phyloP scores from a whole-genome alignment of 176 grass and related monocot species.

The Aegilops sharonensis region DNA sequence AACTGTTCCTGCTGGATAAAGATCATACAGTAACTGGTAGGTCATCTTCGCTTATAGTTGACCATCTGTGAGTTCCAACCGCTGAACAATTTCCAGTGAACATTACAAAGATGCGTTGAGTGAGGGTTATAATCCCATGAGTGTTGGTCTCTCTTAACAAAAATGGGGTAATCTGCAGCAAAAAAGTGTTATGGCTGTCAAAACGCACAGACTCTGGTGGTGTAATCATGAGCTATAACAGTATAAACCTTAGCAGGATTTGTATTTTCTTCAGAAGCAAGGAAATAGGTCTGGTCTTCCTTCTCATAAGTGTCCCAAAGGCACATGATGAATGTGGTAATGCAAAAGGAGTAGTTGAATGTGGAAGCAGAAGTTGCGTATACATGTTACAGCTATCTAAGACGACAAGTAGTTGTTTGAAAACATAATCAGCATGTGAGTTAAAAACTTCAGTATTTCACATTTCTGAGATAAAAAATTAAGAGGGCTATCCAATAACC shows the following conservation, averaged over 20 bases:
- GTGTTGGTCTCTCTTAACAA: neutral
- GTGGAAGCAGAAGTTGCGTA: neutral
- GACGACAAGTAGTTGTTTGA: neutral
- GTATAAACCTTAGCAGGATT: neutral
- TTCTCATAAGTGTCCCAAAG: neutral
- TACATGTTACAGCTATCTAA: conserved; percentile 2
- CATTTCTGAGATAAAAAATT: neutral
- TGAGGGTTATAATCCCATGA: neutral
- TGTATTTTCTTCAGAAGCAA: neutral
- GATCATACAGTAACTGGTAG: neutral
- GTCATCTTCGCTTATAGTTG: neutral
- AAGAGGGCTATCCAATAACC: neutral
- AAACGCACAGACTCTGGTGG: neutral
- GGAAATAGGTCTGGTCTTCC: neutral
- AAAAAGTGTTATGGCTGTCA: neutral
- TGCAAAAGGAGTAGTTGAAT: neutral
- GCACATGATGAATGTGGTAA: neutral
- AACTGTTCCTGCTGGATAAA: conserved; percentile 32
- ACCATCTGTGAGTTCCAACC: neutral
- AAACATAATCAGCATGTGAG: conserved; percentile 1
- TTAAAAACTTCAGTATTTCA: neutral
- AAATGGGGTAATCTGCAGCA: conserved; percentile 12
- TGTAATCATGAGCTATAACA: conserved; percentile 13
- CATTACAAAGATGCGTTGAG: neutral
- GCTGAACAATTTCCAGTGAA: neutral